These are phyloP conservation scores for Cystobasidium pallidum DNA, from an alignment of 1,284 basidiomycete species.

Conservation along the genomic window DNA sequence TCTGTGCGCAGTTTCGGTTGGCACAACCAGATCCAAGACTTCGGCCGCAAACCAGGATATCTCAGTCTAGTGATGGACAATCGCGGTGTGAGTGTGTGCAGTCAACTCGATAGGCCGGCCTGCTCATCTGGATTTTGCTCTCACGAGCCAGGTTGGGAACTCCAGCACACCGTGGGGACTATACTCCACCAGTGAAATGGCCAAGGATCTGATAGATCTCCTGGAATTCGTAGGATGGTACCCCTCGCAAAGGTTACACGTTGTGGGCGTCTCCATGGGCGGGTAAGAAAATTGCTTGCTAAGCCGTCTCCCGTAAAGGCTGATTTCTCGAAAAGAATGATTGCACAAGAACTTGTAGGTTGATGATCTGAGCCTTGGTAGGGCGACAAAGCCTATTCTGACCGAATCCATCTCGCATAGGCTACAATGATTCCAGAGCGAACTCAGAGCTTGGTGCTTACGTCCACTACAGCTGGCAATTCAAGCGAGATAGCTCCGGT, in stretches of 20 bases:
- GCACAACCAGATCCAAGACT: conserved; percentile 56
- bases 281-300: no score
- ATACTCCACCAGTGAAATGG: conserved; percentile 73
- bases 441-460: conserved; percentile 68
- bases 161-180: conserved; percentile 28
- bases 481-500: conserved; percentile 24
- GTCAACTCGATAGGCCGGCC: no score
- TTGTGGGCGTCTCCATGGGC: conserved; percentile 79
- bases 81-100: conserved; percentile 66
- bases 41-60: conserved; percentile 56
- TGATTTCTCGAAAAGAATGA: conserved; percentile 38
- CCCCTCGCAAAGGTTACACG: conserved; percentile 64
- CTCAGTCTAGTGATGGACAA: conserved; percentile 82
- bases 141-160: conserved; percentile 49
- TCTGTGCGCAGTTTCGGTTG: conserved; percentile 46
- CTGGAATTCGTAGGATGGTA: conserved; percentile 76
- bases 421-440: conserved; percentile 68
- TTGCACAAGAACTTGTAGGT: conserved; percentile 54
- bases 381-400: background rate
- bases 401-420: conserved; percentile 55
- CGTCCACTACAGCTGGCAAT: conserved; percentile 70
- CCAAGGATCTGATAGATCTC: conserved; percentile 70
- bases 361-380: background rate
- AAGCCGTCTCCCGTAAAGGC: conserved; percentile 58
- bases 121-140: no score